Conservation (phyloP, 768 basidiomycete genomes). For the Boletus rubroflammeus region DNA sequence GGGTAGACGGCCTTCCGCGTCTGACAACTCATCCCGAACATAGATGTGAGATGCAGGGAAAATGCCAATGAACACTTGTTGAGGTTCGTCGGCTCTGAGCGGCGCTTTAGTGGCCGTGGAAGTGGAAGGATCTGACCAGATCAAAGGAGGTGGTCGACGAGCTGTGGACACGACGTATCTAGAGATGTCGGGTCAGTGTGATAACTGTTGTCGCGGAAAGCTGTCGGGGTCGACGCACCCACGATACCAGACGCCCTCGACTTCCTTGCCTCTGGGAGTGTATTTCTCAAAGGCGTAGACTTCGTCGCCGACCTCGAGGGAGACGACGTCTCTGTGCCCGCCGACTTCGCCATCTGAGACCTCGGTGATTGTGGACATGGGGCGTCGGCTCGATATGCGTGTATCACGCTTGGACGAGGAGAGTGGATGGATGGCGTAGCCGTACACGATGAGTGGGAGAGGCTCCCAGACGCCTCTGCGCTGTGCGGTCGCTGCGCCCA, state of each 20-base stretch:
- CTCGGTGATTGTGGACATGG: constrained; percentile 43
- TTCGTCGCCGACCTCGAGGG: constrained; percentile 93
- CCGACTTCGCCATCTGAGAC: constrained; percentile 56
- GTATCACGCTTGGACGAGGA: constrained; percentile 73
- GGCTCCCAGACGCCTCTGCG: constrained; percentile 58
- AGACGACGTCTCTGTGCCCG: constrained; percentile 71
- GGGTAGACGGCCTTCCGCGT: constrained; percentile 82
- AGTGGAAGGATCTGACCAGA: constrained; percentile 60
- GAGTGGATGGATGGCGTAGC: constrained; percentile 85
- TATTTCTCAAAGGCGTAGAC: constrained; percentile 97
- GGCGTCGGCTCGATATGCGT: constrained; percentile 46
- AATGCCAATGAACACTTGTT: constrained; percentile 91
- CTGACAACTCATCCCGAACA: constrained; percentile 79
- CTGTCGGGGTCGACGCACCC: constrained; percentile 57
- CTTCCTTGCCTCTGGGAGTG: constrained; percentile 65
- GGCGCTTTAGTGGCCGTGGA: constrained; percentile 39
- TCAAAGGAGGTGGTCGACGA: constrained; percentile 60
- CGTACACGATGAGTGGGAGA: constrained; percentile 76
- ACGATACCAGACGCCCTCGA: constrained; percentile 86
- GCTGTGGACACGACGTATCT: constrained; percentile 88
- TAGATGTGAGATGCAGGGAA: constrained; percentile 89
- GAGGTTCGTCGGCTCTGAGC: constrained; percentile 66
- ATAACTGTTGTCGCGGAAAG: background rate
- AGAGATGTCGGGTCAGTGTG: background rate
- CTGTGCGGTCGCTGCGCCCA: constrained; percentile 23